Conservation (phyloP, 148 eudicot genomes). For the Camellia granthamiana region DNA sequence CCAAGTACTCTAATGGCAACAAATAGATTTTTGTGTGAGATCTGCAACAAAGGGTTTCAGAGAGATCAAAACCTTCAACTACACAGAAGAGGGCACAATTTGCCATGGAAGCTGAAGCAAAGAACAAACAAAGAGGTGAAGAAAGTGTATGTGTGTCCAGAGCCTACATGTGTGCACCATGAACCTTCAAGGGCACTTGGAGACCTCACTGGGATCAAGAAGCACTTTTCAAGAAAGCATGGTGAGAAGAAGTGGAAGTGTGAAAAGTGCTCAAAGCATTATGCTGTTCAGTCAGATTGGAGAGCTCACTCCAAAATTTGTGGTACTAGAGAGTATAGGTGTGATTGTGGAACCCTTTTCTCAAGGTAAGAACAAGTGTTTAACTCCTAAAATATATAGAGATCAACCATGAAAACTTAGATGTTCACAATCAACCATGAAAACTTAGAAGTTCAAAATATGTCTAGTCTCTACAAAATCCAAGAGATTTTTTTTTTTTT, state of each 20-base stretch:
- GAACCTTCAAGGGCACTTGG: conserved; percentile 67
- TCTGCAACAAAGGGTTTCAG: conserved; percentile 68
- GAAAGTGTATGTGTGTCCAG: conserved; percentile 81
- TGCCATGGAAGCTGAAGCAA: conserved; percentile 83
- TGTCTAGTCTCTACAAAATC: no score
- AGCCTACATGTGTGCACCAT: conserved; percentile 64
- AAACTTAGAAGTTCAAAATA: not conserved
- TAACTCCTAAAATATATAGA: not conserved
- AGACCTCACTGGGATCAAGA: conserved; percentile 71
- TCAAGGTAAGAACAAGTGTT: conserved; percentile 41
- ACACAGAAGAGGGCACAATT: conserved; percentile 71
- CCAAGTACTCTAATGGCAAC: conserved; percentile 56
- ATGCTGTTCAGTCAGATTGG: conserved; percentile 82
- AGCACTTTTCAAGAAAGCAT: conserved; percentile 63
- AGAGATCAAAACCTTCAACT: conserved; percentile 71
- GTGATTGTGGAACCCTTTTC: conserved; percentile 70
- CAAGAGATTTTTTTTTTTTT: no score
- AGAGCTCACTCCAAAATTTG: conserved; percentile 83
- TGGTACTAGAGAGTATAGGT: conserved; percentile 69
- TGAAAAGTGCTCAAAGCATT: conserved; percentile 65
- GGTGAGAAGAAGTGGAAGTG: conserved; percentile 82
- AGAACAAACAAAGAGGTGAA: conserved; percentile 46
- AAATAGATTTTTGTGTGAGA: conserved; percentile 60
- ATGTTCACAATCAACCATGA: not conserved
- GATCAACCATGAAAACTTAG: not conserved